Percentiles rank a stretch among this genome's conserved stretches.
Evolutionary conservation across 192 early-diverging fungal species (phyloP).

Genomic region (Cladochytrium replicatum): DNA sequence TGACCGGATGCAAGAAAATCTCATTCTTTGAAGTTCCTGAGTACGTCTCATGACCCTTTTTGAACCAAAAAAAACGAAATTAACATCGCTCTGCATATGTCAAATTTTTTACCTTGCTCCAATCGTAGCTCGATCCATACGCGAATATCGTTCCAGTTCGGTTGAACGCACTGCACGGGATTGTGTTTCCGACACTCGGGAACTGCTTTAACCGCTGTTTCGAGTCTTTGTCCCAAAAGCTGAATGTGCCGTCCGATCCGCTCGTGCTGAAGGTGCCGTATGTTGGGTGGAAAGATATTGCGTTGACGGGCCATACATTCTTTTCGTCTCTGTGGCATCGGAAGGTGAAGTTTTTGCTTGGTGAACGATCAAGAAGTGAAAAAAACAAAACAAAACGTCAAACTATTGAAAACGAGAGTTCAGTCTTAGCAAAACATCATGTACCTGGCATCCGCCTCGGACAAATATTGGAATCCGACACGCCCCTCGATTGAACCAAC

Average conservation of each 20-base stretch:
- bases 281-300: constrained; percentile 64
- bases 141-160: constrained; percentile 82
- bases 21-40: constrained; percentile 49
- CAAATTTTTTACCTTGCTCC: constrained; percentile 50
- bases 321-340: constrained; percentile 83
- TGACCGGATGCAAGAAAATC: constrained; percentile 69
- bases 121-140: constrained; percentile 83
- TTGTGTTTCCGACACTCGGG: constrained; percentile 48
- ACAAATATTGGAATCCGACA: constrained; percentile 84
- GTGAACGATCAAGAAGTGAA: no score
- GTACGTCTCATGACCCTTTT: constrained; percentile 63
- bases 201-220: constrained; percentile 75
- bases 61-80: no score
- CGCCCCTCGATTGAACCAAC: constrained; percentile 92
- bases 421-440: no score
- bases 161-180: constrained; percentile 69
- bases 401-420: no score
- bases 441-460: constrained; percentile 53
- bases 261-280: constrained; percentile 85
- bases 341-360: constrained; percentile 74
- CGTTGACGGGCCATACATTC: constrained; percentile 60
- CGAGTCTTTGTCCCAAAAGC: constrained; percentile 94
- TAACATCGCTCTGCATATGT: no score
- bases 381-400: no score
- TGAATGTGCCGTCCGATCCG: constrained; percentile 74